Conservation (phyloP, 1,284 basidiomycete species). For the Flammula alnicola region DNA sequence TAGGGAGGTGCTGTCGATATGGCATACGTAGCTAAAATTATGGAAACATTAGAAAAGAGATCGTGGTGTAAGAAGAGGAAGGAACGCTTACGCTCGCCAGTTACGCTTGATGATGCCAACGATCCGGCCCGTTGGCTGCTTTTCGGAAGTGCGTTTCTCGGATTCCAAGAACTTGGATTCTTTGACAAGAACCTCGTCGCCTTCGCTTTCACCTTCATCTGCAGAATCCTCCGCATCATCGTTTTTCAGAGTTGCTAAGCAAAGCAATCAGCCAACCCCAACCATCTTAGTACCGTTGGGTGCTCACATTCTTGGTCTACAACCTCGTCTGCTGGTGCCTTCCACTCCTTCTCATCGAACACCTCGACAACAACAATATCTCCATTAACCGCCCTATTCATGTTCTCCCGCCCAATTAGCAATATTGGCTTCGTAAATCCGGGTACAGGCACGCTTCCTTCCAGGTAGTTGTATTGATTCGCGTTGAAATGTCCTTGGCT, state of each 20-base stretch:
- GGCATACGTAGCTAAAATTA: conserved; percentile 83
- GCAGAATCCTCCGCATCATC: conserved; percentile 86
- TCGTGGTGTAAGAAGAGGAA: not conserved
- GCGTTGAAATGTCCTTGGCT: conserved; percentile 96
- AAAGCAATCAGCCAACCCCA: conserved; percentile 5
- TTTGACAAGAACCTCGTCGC: conserved; percentile 53
- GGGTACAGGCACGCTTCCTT: conserved; percentile 85
- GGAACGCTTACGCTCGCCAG: conserved; percentile 79
- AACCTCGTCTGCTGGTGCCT: conserved; percentile 90
- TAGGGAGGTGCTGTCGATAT: conserved; percentile 90
- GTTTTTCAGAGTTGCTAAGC: conserved; percentile 79
- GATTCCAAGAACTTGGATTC: conserved; percentile 53
- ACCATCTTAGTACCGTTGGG: not conserved
- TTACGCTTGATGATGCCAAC: conserved; percentile 95
- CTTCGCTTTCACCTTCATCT: conserved; percentile 55
- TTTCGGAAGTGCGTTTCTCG: conserved; percentile 53
- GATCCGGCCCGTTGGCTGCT: conserved; percentile 90
- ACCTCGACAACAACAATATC: conserved; percentile 94
- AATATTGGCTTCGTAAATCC: conserved; percentile 82
- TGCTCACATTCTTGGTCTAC: conserved; percentile 86
- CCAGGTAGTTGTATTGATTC: conserved; percentile 95
- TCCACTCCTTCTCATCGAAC: conserved; percentile 91
- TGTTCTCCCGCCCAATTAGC: conserved; percentile 87
- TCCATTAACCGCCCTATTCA: conserved; percentile 95
- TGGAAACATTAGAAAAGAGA: conserved; percentile 4